Conservation (phyloP, 2,329 filamentous ascomycete genomes). For the Claviceps fusiformis region DNA sequence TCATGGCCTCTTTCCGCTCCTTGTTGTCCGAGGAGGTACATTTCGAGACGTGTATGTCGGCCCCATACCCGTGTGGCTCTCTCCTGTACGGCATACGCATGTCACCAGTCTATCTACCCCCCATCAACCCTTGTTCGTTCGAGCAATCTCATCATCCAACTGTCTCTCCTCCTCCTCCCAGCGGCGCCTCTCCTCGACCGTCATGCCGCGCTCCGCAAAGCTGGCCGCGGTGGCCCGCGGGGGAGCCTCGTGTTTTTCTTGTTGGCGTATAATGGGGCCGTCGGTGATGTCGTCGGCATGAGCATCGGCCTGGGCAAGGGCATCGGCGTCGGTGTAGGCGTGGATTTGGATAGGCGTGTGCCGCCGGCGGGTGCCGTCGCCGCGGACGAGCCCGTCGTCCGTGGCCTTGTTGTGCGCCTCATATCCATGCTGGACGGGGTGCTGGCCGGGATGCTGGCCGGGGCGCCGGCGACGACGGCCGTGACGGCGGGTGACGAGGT, state of each 20-base stretch:
- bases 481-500: constrained; percentile 28
- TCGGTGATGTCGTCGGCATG: not conserved
- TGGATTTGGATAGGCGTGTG: not conserved
- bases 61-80: no score
- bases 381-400: constrained; percentile 22
- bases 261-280: not conserved
- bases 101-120: not conserved
- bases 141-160: constrained; percentile 40
- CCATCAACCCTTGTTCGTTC: constrained; percentile 21
- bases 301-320: no score
- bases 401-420: constrained; percentile 15
- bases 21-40: no score
- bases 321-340: not conserved
- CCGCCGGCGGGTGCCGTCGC: not conserved
- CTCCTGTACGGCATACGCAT: not conserved
- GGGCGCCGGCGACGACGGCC: constrained; percentile 7
- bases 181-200: constrained; percentile 33
- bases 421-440: constrained; percentile 8
- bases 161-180: constrained; percentile 38
- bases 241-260: not conserved
- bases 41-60: no score
- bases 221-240: constrained; percentile 25
- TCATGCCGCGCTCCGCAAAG: constrained; percentile 48
- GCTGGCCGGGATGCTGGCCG: not conserved
- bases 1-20: no score